Evolutionary conservation across 176 grass and related monocot genomes (phyloP).

Genomic region (Cenchrus americanus): DNA sequence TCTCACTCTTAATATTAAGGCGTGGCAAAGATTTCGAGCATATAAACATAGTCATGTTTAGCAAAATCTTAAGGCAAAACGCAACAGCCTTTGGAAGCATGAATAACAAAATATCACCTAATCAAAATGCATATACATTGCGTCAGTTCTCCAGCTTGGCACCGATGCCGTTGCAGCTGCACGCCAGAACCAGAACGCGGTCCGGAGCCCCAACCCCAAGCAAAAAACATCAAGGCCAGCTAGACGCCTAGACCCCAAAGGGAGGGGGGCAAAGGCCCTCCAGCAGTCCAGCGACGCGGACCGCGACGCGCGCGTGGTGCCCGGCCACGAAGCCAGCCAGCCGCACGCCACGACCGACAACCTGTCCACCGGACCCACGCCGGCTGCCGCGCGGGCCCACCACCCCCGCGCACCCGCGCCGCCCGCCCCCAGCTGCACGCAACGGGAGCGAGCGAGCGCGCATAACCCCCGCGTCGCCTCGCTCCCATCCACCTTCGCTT

Average conservation of each 20-base stretch:
- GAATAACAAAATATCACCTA: no score
- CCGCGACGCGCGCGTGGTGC: conserved; percentile 26
- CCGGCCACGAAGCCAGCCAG: conserved; percentile 35
- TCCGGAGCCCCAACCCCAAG: conserved; percentile 23
- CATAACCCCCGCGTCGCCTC: conserved; percentile 5
- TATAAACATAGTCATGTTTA: no score
- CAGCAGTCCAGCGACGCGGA: conserved; percentile 31
- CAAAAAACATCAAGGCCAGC: not conserved
- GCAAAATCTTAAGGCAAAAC: no score
- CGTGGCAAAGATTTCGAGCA: no score
- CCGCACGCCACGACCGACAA: conserved; percentile 14
- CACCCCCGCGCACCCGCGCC: not conserved
- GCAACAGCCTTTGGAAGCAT: no score
- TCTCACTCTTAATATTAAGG: no score
- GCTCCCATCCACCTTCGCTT: not conserved
- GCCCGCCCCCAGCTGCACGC: not conserved
- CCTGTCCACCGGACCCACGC: not conserved
- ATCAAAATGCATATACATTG: no score
- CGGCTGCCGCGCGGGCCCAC: conserved; percentile 24
- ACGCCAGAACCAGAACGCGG: conserved; percentile 22
- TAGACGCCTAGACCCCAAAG: no score
- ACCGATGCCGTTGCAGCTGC: not conserved
- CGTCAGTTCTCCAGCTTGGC: not conserved
- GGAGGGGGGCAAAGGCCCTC: not conserved
- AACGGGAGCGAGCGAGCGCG: no score